These are phyloP conservation scores for Leccinellum rugosiceps DNA, from an alignment of 768 basidiomycete species.

Conservation along the genomic window DNA sequence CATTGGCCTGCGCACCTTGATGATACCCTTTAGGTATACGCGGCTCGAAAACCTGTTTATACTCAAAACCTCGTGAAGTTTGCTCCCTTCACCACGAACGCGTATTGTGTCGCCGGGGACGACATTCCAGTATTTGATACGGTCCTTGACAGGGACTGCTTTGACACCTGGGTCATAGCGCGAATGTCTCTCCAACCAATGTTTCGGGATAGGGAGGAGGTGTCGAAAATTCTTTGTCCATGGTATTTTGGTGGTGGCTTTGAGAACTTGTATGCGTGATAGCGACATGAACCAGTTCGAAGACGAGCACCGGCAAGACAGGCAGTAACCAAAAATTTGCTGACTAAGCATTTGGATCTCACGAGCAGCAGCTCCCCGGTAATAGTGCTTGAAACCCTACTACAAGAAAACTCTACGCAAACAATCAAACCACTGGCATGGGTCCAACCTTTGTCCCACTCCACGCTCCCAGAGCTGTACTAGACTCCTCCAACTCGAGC, in stretches of 20 bases:
- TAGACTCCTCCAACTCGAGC: conserved; percentile 78
- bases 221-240: conserved; percentile 70
- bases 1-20: conserved; percentile 24
- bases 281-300: conserved; percentile 23
- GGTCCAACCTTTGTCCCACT: conserved; percentile 28
- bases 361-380: too few species aligned
- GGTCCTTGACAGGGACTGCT: conserved; percentile 57
- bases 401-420: background rate
- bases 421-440: conserved; percentile 20
- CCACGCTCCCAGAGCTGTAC: conserved; percentile 48
- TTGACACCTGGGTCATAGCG: conserved; percentile 45
- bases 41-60: conserved; percentile 72
- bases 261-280: conserved; percentile 37
- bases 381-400: too few species aligned
- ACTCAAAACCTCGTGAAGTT: conserved; percentile 66
- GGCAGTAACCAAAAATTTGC: background rate
- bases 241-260: conserved; percentile 48
- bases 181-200: conserved; percentile 44
- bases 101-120: conserved; percentile 81
- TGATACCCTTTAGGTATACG: conserved; percentile 51
- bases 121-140: conserved; percentile 86
- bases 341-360: conserved; percentile 18
- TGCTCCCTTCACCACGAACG: conserved; percentile 59
- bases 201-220: conserved; percentile 56
- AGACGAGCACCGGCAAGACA: background rate